Evolutionary conservation across 345 rosid genomes (phyloP).

Genomic region (Bruguiera sexangula): DNA sequence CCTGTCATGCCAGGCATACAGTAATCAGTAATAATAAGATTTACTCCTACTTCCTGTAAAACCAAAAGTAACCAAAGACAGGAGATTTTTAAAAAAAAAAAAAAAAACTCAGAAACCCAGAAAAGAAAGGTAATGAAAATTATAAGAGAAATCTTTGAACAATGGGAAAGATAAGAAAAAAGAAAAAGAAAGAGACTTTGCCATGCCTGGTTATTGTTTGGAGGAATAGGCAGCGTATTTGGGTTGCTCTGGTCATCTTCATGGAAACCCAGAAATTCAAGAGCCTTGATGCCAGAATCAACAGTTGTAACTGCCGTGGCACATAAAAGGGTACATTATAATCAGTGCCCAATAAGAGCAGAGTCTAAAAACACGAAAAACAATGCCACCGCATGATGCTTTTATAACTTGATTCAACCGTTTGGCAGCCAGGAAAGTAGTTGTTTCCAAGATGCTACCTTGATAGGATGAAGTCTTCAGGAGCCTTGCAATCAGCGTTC

Average conservation of each 20-base stretch:
- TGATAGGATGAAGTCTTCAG: slow-evolving; percentile 50
- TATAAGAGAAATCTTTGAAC: slow-evolving; percentile 4
- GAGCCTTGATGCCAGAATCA: slow-evolving; percentile 71
- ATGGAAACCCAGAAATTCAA: slow-evolving; percentile 59
- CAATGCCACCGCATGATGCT: no score
- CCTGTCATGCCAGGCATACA: slow-evolving; percentile 93
- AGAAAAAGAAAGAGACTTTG: neutral
- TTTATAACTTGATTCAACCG: neutral
- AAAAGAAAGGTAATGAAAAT: neutral
- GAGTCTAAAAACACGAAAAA: neutral
- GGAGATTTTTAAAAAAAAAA: no score
- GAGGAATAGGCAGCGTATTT: slow-evolving; percentile 26
- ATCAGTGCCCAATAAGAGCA: neutral
- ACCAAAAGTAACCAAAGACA: slow-evolving; percentile 1
- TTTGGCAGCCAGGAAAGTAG: neutral
- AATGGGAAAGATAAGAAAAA: neutral
- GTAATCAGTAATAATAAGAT: slow-evolving; percentile 68
- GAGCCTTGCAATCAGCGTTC: slow-evolving; percentile 47
- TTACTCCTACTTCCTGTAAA: slow-evolving; percentile 52
- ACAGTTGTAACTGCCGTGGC: slow-evolving; percentile 57
- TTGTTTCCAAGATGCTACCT: slow-evolving; percentile 22
- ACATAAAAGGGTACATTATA: neutral
- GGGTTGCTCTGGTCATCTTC: slow-evolving; percentile 32
- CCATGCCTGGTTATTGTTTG: slow-evolving; percentile 38
- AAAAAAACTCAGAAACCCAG: slow-evolving; percentile 11